Conservation (phyloP, 2,329 filamentous ascomycete species). For the Neospermospora avenae region DNA sequence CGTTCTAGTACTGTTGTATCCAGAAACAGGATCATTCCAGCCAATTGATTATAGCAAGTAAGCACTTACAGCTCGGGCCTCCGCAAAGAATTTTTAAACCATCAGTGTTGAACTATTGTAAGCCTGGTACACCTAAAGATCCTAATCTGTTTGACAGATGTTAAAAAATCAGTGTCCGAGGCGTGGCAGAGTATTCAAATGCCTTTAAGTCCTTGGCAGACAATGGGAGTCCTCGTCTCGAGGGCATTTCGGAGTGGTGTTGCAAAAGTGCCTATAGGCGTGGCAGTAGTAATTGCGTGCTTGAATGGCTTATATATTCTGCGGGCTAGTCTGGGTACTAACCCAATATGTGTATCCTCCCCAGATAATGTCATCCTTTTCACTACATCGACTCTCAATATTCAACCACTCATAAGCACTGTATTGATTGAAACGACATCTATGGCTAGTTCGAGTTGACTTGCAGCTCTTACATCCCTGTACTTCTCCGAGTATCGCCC, state of each 20-base stretch:
- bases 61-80: neutral
- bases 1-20: neutral
- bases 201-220: neutral
- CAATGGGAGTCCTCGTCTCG: neutral
- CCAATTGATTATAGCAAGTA: neutral
- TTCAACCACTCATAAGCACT: slow-evolving; percentile 1
- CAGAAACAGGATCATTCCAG: neutral
- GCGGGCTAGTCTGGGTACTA: neutral
- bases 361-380: slow-evolving; percentile 7
- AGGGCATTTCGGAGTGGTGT: neutral
- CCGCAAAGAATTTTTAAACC: too few species aligned
- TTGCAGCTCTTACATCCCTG: neutral
- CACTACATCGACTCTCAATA: slow-evolving; percentile 4
- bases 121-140: too few species aligned
- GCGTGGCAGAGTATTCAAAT: neutral
- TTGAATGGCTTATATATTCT: slow-evolving; percentile 3
- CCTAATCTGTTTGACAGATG: too few species aligned
- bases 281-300: slow-evolving; percentile 24
- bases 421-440: slow-evolving; percentile 12
- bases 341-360: neutral
- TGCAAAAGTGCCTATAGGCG: neutral
- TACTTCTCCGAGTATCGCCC: slow-evolving; percentile 14
- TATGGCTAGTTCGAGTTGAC: slow-evolving; percentile 12
- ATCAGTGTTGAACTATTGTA: too few species aligned
- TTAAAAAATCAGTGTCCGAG: neutral